phyloP scores from a whole-genome alignment of 2,329 filamentous ascomycete genomes.

The Alternaria triticimaculans region DNA sequence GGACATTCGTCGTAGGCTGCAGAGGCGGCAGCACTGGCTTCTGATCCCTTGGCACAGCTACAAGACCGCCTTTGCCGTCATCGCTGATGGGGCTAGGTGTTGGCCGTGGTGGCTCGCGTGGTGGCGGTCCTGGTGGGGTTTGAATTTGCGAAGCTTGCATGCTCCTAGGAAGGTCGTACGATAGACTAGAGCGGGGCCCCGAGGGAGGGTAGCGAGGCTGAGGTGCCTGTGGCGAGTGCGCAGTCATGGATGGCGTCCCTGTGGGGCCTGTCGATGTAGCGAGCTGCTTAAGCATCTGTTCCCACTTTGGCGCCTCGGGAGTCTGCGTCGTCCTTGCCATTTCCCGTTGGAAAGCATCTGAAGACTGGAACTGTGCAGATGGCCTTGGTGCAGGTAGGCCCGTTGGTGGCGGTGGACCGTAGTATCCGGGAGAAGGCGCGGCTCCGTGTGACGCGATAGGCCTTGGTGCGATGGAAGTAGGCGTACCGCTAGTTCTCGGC shows the following conservation, averaged over 20 bases:
- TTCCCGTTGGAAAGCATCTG: conserved; percentile 54
- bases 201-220: conserved; percentile 24
- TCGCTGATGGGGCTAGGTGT: conserved; percentile 45
- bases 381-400: conserved; percentile 33
- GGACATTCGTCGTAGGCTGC: conserved; percentile 18
- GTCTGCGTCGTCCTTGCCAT: conserved; percentile 36
- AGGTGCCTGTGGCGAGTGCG: conserved; percentile 17
- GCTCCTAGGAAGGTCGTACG: conserved; percentile 21
- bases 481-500: conserved; percentile 9
- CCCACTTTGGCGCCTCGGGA: conserved; percentile 38
- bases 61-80: conserved; percentile 28
- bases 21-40: conserved; percentile 10
- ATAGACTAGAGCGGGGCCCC: conserved; percentile 17
- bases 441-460: conserved; percentile 17
- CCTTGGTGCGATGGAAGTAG: conserved; percentile 22
- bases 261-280: conserved; percentile 26
- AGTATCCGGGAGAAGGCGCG: conserved; percentile 14
- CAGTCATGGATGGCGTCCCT: conserved; percentile 9
- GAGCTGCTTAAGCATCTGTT: conserved; percentile 44
- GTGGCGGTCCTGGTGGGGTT: conserved; percentile 19
- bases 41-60: conserved; percentile 8
- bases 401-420: conserved; percentile 14
- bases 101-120: conserved; percentile 33
- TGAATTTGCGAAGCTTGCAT: conserved; percentile 20
- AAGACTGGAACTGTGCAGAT: conserved; percentile 51